Base-by-base conservation (phyloP, 352 stramenopile species). In the Phytophthora chlamydospora region DNA sequence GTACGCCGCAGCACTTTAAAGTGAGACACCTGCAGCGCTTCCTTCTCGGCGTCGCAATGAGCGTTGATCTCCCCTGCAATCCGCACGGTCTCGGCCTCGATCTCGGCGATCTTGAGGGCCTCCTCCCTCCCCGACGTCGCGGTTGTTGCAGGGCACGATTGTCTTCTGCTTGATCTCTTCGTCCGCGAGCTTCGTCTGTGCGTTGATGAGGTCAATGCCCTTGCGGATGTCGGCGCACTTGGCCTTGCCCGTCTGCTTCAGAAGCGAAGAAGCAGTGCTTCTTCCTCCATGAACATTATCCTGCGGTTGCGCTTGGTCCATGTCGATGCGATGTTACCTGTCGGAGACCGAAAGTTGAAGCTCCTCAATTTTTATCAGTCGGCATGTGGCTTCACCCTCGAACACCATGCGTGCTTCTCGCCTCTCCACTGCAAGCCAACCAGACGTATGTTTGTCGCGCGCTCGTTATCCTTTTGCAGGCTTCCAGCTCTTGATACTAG, bases 241-340 rank as follows among this genome's bases (percentile, higher is more conserved):
- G n/a, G 71, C 70, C 38, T 80, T 82, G 7, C 70, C 73, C 0
- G 76, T 87, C 66, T 90, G 78, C 16, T 82, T n/a, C n/a, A n/a
- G n/a, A n/a, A n/a, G n/a, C n/a, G n/a, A n/a, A n/a, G n/a, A n/a
- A n/a, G n/a, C n/a, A n/a, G n/a, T n/a, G n/a, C n/a, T n/a, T n/a
- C 73, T 49, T 90, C 80, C 47, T 95, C 78, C 54, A 80, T 82
- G 12, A 64, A 66, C 62, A 79, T 77, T 70, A 85, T 79, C n/a
- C 46, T 59, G 36, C 80, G 78, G 39, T 80, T 70, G 35, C 88
- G 58, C 34, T 88, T 83, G 38, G 73, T 80, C 49, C n/a, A n/a
- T n/a, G n/a, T n/a, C n/a, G n/a, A n/a, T n/a, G 21, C 21, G 21
- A 24, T 24, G 21, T 24, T 24, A 24, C 21, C 3, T 24, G 3